Percentiles rank a stretch among this genome's conserved stretches.
These are phyloP conservation scores for Pezicula neosporulosa DNA, from an alignment of 2,329 filamentous ascomycete genomes.

Conservation along the genomic window DNA sequence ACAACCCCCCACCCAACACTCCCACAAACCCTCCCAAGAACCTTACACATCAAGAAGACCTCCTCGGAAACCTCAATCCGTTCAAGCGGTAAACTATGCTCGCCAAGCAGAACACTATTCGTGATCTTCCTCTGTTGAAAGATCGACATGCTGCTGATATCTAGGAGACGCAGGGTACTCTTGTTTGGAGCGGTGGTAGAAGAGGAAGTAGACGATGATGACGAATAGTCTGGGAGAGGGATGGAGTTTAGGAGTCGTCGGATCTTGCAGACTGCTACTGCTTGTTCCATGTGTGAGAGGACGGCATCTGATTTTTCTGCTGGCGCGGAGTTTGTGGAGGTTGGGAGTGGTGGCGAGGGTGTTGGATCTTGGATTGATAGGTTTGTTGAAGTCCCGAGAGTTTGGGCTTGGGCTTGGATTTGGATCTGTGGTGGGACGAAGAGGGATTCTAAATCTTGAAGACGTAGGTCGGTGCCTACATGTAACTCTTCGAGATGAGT, in stretches of 20 bases:
- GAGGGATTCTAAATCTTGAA: conserved; percentile 14
- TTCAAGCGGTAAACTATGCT: neutral
- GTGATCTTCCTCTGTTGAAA: conserved; percentile 6
- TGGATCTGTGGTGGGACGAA: conserved; percentile 2
- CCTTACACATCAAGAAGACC: neutral
- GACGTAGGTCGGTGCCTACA: conserved; percentile 7
- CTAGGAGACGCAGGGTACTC: neutral
- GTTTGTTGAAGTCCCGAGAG: too few species aligned
- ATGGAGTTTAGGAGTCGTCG: conserved; percentile 8
- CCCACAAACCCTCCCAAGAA: conserved; percentile 1
- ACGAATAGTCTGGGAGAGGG: conserved; percentile 8
- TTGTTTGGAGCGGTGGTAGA: too few species aligned
- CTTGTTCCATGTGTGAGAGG: conserved; percentile 11
- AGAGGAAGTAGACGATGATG: conserved; percentile 2
- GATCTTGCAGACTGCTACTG: conserved; percentile 15
- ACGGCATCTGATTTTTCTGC: conserved; percentile 3
- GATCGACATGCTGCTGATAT: conserved; percentile 1
- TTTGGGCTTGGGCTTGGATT: neutral
- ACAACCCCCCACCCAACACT: conserved; percentile 5
- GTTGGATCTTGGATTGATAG: neutral
- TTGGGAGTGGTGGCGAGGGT: neutral
- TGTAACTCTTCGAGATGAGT: conserved; percentile 8
- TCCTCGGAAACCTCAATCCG: conserved; percentile 4
- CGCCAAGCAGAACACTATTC: conserved; percentile 1
- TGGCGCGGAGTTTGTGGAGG: neutral